phyloP scores from a whole-genome alignment of 805 yeast genomes.

The Kodamaea kaohsiungensis region DNA sequence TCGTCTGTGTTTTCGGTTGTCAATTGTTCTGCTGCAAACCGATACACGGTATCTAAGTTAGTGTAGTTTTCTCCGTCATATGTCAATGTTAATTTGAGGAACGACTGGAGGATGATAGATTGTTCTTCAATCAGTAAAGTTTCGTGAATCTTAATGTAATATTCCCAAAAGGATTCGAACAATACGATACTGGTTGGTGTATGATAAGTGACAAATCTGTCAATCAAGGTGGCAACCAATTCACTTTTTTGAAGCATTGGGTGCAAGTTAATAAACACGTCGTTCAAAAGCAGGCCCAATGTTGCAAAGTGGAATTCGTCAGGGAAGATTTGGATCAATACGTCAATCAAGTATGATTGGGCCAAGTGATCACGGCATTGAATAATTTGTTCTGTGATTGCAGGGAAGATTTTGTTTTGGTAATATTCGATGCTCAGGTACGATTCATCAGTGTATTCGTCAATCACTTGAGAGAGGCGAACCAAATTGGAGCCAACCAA shows the following conservation, averaged over 20 bases:
- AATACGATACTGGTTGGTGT: constrained; percentile 23
- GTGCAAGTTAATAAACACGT: constrained; percentile 63
- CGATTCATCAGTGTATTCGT: constrained; percentile 50
- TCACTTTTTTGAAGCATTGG: constrained; percentile 70
- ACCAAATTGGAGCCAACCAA: constrained; percentile 92
- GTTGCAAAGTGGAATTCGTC: constrained; percentile 85
- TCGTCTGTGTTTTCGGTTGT: constrained; percentile 10
- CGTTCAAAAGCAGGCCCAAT: constrained; percentile 59
- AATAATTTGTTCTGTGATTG: constrained; percentile 82
- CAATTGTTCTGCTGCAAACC: constrained; percentile 50
- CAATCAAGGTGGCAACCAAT: constrained; percentile 68
- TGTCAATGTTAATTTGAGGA: constrained; percentile 60
- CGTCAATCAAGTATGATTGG: constrained; percentile 89
- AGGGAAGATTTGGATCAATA: constrained; percentile 91
- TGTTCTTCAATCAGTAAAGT: constrained; percentile 69
- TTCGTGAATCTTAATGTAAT: constrained; percentile 55
- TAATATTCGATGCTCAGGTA: constrained; percentile 27
- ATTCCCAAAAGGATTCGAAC: constrained; percentile 67
- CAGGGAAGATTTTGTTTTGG: constrained; percentile 66
- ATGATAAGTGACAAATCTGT: constrained; percentile 60
- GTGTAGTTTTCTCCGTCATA: constrained; percentile 64
- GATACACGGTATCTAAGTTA: constrained; percentile 62
- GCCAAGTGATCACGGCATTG: constrained; percentile 92
- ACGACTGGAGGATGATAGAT: constrained; percentile 62
- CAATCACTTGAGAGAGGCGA: constrained; percentile 81